These are phyloP conservation scores for Suhomyces emberorum DNA, from an alignment of 805 yeast genomes.

Conservation along the genomic window DNA sequence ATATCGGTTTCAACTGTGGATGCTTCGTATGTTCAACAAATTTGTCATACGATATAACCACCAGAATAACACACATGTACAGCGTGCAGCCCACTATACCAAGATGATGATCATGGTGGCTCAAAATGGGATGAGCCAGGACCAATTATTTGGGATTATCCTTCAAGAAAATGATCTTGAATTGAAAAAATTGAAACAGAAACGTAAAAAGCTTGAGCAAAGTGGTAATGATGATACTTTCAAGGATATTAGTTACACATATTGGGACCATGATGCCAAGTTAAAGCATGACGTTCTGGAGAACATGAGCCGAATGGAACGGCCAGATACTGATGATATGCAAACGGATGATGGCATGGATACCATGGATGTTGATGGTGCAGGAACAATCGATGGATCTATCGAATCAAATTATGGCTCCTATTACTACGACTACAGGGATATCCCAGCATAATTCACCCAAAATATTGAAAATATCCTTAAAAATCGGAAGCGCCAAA, in stretches of 20 bases:
- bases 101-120: constrained; percentile 22
- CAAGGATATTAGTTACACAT: constrained; percentile 28
- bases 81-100: constrained; percentile 19
- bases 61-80: constrained; percentile 12
- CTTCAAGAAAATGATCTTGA: constrained; percentile 26
- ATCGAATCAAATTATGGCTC: constrained; percentile 18
- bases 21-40: constrained; percentile 31
- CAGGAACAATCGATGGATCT: constrained; percentile 5
- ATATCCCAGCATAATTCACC: too few relatives aligned
- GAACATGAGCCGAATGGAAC: too few relatives aligned
- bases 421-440: constrained; percentile 12
- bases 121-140: constrained; percentile 17
- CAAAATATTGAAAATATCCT: too few relatives aligned
- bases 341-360: constrained; percentile 21
- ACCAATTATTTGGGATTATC: constrained; percentile 24
- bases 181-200: constrained; percentile 12
- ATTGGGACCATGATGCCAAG: constrained; percentile 33
- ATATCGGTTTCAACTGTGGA: constrained; percentile 34
- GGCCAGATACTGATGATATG: constrained; percentile 20
- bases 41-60: constrained; percentile 30
- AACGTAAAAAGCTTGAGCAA: constrained; percentile 2
- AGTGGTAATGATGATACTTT: constrained; percentile 6
- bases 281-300: too few relatives aligned
- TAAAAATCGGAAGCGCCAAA: too few relatives aligned
- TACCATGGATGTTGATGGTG: constrained; percentile 3